These are phyloP conservation scores for Alisma plantagoaquatica DNA, from an alignment of 106 monocot species.

Conservation along the genomic window DNA sequence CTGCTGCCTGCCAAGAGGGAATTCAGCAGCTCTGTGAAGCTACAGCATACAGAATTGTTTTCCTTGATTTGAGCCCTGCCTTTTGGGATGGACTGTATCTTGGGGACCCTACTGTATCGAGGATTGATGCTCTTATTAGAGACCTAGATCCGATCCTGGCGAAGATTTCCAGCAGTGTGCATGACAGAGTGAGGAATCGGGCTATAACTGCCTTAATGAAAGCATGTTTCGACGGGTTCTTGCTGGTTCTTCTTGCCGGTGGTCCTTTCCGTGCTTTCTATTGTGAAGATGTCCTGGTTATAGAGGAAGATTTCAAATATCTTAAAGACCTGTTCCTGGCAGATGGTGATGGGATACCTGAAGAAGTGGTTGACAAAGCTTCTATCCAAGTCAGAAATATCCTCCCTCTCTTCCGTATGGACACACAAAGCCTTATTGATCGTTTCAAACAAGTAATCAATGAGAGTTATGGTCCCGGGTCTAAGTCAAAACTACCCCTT, in stretches of 20 bases:
- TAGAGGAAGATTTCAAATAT: conserved; percentile 6
- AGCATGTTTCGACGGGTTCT: conserved; percentile 10
- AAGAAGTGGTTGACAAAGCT: conserved; percentile 13
- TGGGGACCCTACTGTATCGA: conserved; percentile 37
- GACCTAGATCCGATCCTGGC: conserved; percentile 64
- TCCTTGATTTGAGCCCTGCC: conserved; percentile 59
- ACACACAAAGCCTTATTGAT: conserved; percentile 10
- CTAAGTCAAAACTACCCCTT: conserved; percentile 6
- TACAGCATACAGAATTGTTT: conserved; percentile 60
- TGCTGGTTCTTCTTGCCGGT: conserved; percentile 11
- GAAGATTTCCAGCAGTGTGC: conserved; percentile 51
- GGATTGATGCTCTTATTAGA: conserved; percentile 47
- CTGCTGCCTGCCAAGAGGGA: conserved; percentile 55
- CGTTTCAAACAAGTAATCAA: conserved; percentile 3
- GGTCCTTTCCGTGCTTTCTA: conserved; percentile 10
- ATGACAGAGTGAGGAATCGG: conserved; percentile 13
- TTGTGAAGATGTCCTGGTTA: conserved; percentile 1
- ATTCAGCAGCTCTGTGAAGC: conserved; percentile 67
- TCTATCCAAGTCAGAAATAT: conserved; percentile 1
- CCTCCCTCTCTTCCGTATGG: conserved; percentile 2
- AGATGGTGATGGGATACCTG: conserved; percentile 11
- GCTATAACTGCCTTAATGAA: conserved; percentile 11
- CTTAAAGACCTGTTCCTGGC: conserved; percentile 9
- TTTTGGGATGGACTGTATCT: conserved; percentile 64
- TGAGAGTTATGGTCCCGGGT: neutral